phyloP scores from a whole-genome alignment of 129 eudicot species.

The Escallonia herrerae region DNA sequence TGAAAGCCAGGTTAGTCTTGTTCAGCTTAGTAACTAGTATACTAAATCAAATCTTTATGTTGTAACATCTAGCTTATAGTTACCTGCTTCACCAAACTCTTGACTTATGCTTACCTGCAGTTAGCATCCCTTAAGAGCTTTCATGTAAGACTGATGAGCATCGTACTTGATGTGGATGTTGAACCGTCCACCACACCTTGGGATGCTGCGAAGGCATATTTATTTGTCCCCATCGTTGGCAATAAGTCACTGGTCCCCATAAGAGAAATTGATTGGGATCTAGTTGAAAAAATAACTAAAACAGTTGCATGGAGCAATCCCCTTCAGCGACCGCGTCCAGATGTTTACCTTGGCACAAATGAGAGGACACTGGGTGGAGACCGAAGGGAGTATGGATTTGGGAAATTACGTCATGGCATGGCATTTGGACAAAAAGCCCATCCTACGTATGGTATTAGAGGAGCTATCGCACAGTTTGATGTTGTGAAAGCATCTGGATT shows the following conservation, averaged over 20 bases:
- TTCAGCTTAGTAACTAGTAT: conserved; percentile 1
- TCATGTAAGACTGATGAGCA: conserved; percentile 97
- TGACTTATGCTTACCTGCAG: conserved; percentile 34
- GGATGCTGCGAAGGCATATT: conserved; percentile 92
- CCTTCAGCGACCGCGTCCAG: conserved; percentile 95
- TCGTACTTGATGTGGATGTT: conserved; percentile 96
- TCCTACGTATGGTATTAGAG: conserved; percentile 97
- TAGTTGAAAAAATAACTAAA: conserved; percentile 37
- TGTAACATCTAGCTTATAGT: neutral
- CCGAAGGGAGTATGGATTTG: conserved; percentile 92
- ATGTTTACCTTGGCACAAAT: conserved; percentile 92
- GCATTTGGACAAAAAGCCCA: conserved; percentile 74
- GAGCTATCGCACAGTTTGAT: conserved; percentile 94
- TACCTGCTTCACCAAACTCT: conserved; percentile 2
- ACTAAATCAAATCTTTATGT: neutral
- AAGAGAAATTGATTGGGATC: conserved; percentile 72
- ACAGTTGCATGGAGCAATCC: conserved; percentile 91
- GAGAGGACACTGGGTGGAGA: conserved; percentile 96
- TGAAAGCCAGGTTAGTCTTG: conserved; percentile 61
- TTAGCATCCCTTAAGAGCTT: conserved; percentile 76
- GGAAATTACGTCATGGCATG: conserved; percentile 77
- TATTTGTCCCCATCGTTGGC: conserved; percentile 63
- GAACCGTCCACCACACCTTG: conserved; percentile 98
- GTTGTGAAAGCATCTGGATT: conserved; percentile 93
- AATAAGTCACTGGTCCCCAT: conserved; percentile 27